A percentile compares a stretch with the other conserved stretches of the same genome.
Conservation (phyloP, 805 yeast species). For the Saccharomycopsis fodiens region DNA sequence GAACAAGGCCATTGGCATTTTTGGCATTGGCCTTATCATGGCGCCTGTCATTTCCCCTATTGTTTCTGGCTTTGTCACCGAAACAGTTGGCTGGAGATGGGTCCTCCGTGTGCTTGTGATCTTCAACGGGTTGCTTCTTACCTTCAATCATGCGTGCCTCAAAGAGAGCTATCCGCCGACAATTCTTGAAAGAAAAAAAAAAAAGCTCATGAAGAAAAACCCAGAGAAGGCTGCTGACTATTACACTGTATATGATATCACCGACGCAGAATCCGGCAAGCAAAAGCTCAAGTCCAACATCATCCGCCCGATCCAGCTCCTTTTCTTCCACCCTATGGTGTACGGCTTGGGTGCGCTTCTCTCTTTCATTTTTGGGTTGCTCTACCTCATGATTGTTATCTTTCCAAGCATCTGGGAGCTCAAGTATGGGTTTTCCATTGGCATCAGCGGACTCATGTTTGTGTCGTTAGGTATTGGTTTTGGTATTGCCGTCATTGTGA, state of each 20-base stretch:
- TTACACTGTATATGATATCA: conserved; percentile 53
- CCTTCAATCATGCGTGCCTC: conserved; percentile 37
- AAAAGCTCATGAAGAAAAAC: conserved; percentile 29
- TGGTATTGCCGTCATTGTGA: conserved; percentile 39
- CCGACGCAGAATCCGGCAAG: conserved; percentile 32
- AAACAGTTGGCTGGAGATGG: conserved; percentile 55
- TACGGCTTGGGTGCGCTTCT: conserved; percentile 52
- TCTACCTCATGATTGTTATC: conserved; percentile 54
- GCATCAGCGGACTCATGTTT: conserved; percentile 53
- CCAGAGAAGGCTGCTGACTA: conserved; percentile 33
- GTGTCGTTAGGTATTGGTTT: conserved; percentile 52
- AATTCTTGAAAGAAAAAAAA: conserved; percentile 39
- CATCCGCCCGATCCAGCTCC: conserved; percentile 47
- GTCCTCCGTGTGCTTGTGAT: conserved; percentile 49
- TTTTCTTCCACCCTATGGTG: conserved; percentile 56
- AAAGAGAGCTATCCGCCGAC: conserved; percentile 55
- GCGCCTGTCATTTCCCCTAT: conserved; percentile 60
- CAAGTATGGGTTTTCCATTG: conserved; percentile 39
- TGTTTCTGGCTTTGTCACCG: conserved; percentile 47
- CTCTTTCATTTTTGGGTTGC: conserved; percentile 61
- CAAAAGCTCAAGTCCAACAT: conserved; percentile 36
- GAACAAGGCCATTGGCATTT: conserved; percentile 49
- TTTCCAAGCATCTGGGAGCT: conserved; percentile 47
- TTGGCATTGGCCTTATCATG: conserved; percentile 40
- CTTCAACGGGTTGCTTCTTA: conserved; percentile 41